Base-by-base conservation (phyloP, 805 yeast species). In the Candida maesae region DNA sequence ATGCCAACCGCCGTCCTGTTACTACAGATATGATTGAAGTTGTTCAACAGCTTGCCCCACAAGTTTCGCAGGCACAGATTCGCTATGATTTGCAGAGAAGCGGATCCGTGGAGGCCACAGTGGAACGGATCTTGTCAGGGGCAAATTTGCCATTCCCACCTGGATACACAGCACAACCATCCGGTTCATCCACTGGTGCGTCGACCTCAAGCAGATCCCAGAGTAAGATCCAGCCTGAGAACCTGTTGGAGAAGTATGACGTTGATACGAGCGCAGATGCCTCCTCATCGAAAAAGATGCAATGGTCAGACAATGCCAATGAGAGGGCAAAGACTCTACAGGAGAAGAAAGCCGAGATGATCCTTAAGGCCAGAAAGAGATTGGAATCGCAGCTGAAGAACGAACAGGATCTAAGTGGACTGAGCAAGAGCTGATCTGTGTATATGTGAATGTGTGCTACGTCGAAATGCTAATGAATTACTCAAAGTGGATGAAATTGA, bases 31-130 rank as follows among this genome's bases (percentile, higher is more conserved):
- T 91, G 98, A 71, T 91, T 33, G 93, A 84, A 48, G 81, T 85
- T 0, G 96, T 91, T 2, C 84, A 79, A 51, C 79, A 88, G 31
- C 69, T 91, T 41, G 95, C 89, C 0, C 96, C 97, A 4, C 68
- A 70, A 16, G 65, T 86, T 24, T 70, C 84, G 2, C 72, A 64
- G 4, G 84, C 75, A 7, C 95, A 85, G 57, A 87, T 93, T 46
- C 70, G 80, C 46, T 69, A 71, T 46, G 95, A 84, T 58, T 71
- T 93, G 46, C 79, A 81, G 54, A 69, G 77, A 44, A 78, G 93
- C 0, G 95, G 95, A 0, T 80, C 84, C 7, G 90, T 90, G 1
- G 90, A 87, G 59, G 74, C 63, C 8, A 90, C 98, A 0, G 80
- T 89, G 9, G 85, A 88, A 38, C 72, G 79, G 33, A 80, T 75